Conservation (phyloP, 2,329 filamentous ascomycete species). For the Raffaelea arxii region DNA sequence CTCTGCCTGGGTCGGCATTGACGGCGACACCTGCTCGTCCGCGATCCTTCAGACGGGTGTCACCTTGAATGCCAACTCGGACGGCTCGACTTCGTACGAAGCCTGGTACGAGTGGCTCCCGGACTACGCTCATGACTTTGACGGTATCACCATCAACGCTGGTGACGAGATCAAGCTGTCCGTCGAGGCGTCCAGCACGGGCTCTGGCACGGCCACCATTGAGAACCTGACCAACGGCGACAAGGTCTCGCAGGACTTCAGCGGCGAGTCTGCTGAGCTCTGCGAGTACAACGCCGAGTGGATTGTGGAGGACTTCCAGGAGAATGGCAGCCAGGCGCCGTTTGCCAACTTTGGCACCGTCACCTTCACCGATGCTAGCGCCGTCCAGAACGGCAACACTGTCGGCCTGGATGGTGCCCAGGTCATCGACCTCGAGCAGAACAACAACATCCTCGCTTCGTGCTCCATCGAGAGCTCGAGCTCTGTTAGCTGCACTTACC, state of each 20-base stretch:
- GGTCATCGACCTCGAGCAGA: slow-evolving; percentile 20
- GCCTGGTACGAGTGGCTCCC: slow-evolving; percentile 22
- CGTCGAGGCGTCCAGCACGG: slow-evolving; percentile 7
- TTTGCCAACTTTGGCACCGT: slow-evolving; percentile 16
- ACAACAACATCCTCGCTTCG: slow-evolving; percentile 11
- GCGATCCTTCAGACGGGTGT: slow-evolving; percentile 20
- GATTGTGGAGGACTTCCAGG: slow-evolving; percentile 19
- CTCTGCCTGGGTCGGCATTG: slow-evolving; percentile 20
- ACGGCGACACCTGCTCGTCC: slow-evolving; percentile 17
- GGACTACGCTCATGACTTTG: slow-evolving; percentile 16
- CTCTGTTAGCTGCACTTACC: not conserved
- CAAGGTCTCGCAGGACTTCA: slow-evolving; percentile 38
- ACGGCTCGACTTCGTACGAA: slow-evolving; percentile 2
- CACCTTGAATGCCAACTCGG: slow-evolving; percentile 13
- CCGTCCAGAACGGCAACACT: slow-evolving; percentile 18
- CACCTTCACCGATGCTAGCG: slow-evolving; percentile 21
- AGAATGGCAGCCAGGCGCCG: slow-evolving; percentile 12
- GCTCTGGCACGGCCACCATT: slow-evolving; percentile 12
- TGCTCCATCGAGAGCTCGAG: slow-evolving; percentile 1
- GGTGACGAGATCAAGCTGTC: slow-evolving; percentile 19
- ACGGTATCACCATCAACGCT: slow-evolving; percentile 15
- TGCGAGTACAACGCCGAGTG: slow-evolving; percentile 18
- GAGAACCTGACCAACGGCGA: slow-evolving; percentile 27
- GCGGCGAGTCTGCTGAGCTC: slow-evolving; percentile 7
- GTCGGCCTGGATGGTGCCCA: slow-evolving; percentile 29